Base-by-base conservation (phyloP, 192 early-diverging fungal genomes). In the Backusella liffmaniae region DNA sequence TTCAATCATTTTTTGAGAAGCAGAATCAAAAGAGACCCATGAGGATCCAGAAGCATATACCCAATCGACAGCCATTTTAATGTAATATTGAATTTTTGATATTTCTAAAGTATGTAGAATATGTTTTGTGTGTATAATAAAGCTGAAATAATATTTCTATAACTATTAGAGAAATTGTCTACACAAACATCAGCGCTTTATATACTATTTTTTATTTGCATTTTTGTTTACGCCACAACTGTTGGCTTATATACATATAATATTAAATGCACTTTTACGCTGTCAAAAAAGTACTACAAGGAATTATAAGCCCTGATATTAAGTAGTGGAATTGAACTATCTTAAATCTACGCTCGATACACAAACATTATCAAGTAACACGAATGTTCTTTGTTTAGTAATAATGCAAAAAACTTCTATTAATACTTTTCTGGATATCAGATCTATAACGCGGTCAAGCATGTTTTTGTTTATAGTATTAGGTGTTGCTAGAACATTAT, bases 1-100 rank as follows among this genome's bases (percentile, higher is more conserved):
- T 39, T 74, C 73, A 41, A 74, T 74, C 9, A 74, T 5, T 21
- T n/a, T 4, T 41, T 74, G 73, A 35, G 73, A 39, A 26, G 73
- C 53, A 53, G 51, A 46, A 13, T 74, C 73, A 66, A 74, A 74
- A 15, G 56, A 66, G 26, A 74, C 62, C 73, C 73, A 74, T 32
- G 51, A 46, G 29, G 73, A 65, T 41, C 73, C 73, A 34, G 73
- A 56, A 41, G 51, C 46, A 34, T 74, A 74, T 39, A 74, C 73
- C 73, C 73, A 74, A 56, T 41, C 62, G 26, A 51, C 51, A 32
- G 62, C 23, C 73, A 59, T 68, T 68, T 68, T 68, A 21, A 56
- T 56, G 9, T 56, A 56, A 21, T 26, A 10, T 23, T 56, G 42
- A 56, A 56, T 56, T 56, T 56, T 9, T 56, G 23, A 21, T 21